Evolutionary conservation across 2,329 filamentous ascomycete genomes (phyloP).

Genomic region (Neonectria faginata): DNA sequence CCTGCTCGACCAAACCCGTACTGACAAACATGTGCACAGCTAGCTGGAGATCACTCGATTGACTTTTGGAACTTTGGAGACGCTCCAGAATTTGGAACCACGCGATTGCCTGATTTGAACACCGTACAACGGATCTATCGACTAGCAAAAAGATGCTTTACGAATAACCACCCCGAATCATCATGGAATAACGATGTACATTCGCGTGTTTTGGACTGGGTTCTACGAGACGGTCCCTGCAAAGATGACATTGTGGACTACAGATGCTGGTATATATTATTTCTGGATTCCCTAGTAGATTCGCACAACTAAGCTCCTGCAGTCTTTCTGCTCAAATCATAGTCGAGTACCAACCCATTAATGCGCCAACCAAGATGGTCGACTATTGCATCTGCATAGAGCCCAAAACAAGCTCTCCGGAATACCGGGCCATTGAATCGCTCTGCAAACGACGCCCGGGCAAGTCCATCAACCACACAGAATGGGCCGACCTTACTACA

Average conservation of each 20-base stretch:
- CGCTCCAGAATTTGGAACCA: background rate
- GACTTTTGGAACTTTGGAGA: conserved; percentile 1
- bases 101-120: background rate
- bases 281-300: background rate
- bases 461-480: background rate
- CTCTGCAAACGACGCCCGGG: background rate
- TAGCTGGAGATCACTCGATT: background rate
- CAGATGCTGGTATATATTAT: background rate
- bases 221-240: conserved; percentile 8
- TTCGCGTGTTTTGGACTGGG: conserved; percentile 17
- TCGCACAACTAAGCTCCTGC: background rate
- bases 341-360: background rate
- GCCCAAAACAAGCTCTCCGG: background rate
- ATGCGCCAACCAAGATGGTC: background rate
- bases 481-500: background rate
- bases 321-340: background rate
- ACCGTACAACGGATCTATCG: background rate
- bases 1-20: background rate
- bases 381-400: background rate
- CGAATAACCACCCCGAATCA: conserved; percentile 19
- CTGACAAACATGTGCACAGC: background rate
- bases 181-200: conserved; percentile 23
- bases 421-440: background rate
- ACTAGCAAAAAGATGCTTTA: conserved; percentile 4
- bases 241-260: background rate